A percentile compares a stretch with the other conserved stretches of the same genome.
Conservation (phyloP, 2,329 filamentous ascomycete species). For the Verticillium zaregamsianum region DNA sequence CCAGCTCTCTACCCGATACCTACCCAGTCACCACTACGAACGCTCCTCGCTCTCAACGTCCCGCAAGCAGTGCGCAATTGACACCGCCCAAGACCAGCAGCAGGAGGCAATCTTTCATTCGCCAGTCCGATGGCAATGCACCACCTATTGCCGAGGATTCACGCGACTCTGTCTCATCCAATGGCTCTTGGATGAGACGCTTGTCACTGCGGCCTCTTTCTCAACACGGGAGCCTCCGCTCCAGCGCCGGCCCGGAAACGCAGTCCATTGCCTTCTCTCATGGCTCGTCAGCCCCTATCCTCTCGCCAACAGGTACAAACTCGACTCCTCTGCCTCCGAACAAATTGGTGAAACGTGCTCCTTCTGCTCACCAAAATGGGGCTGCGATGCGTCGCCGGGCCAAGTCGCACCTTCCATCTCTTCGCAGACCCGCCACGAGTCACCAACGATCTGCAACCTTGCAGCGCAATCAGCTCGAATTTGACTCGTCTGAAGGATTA, state of each 20-base stretch:
- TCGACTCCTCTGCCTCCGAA: constrained; percentile 56
- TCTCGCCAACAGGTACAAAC: constrained; percentile 35
- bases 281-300: constrained; percentile 62
- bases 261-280: constrained; percentile 63
- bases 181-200: constrained; percentile 68
- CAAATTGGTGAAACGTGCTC: constrained; percentile 72
- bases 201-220: constrained; percentile 63
- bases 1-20: constrained; percentile 13
- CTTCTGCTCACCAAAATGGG: constrained; percentile 47
- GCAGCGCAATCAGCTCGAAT: constrained; percentile 43
- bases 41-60: constrained; percentile 21
- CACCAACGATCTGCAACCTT: constrained; percentile 72
- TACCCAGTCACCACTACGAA: constrained; percentile 18
- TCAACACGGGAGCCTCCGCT: constrained; percentile 59
- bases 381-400: constrained; percentile 43
- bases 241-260: constrained; percentile 62
- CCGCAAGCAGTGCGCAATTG: constrained; percentile 31
- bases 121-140: constrained; percentile 30
- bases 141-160: constrained; percentile 37
- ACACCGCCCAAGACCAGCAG: constrained; percentile 32
- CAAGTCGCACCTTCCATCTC: constrained; percentile 58
- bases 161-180: constrained; percentile 57
- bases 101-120: constrained; percentile 39
- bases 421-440: constrained; percentile 73
- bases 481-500: constrained; percentile 15